Evolutionary conservation across 441 rosid species (phyloP), one percentile per base, ranked within the genome.

Genomic region (Omphalea diandra): DNA sequence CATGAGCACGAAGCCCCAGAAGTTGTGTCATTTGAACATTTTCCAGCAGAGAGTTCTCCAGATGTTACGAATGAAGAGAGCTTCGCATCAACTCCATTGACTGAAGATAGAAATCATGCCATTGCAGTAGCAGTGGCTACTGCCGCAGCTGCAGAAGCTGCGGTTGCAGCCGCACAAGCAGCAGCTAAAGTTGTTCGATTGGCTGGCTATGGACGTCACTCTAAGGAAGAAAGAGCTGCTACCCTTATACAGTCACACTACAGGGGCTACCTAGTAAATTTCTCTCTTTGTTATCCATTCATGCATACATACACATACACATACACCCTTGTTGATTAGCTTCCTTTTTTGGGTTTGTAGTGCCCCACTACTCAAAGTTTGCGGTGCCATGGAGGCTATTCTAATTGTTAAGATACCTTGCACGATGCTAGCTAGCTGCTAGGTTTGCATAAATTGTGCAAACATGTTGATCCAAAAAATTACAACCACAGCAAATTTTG

Each of bases 61-160:
- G 97, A 95, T 36, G 73, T 71, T 41, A 88, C 91, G 0, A 84
- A 86, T 56, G 89, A 85, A 7, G 88, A 78, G 53, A 86, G 90
- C 72, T 64, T 72, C 0, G 81, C 75, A 20, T 81, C 97, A 15
- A 80, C 83, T 46, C 84, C 89, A 0, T 75, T 61, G 35, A 74
- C 80, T 8, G 90, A 85, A 69, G 97, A 87, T 49, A 85, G 86
- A 76, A 81, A 83, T 46, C 98, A 90, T 56, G 97, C 92, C 1
- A 87, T 92, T 57, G 97, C 93, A 5, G 96, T 92, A 12, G 99
- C 99, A 7, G 82, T 81, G 69, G 98, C 98, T 1, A 90, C 97
- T 7, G 98, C 98, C 0, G 98, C 94, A 0, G 97, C 97, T 0
- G 98, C 98, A 0, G 90, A 89, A 76, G 98, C 97, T 0, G 98